Conservation (phyloP, 2,329 filamentous ascomycete genomes). For the Hyphodiscus sp. region DNA sequence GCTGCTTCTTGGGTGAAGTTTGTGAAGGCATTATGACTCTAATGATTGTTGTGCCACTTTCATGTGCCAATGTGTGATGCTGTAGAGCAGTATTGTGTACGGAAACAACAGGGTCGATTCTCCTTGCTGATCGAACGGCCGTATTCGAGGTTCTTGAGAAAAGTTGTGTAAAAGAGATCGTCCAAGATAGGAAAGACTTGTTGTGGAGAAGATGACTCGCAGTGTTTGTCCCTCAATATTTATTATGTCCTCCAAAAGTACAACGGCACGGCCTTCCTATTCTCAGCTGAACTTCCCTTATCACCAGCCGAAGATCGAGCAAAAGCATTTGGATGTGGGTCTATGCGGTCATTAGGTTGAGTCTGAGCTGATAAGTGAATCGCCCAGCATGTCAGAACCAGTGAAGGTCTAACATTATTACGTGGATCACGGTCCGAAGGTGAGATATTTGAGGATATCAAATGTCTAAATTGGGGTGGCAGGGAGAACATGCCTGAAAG, state of each 20-base stretch:
- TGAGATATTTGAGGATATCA: background rate
- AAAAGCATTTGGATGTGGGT: background rate
- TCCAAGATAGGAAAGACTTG: background rate
- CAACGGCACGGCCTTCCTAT: background rate
- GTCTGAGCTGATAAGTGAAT: background rate
- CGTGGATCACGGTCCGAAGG: background rate
- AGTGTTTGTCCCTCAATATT: background rate
- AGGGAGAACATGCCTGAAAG: background rate
- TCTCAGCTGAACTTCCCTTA: background rate
- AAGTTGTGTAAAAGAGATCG: background rate
- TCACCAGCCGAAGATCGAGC: background rate
- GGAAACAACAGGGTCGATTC: background rate
- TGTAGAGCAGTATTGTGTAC: constrained; percentile 5
- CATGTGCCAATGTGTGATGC: constrained; percentile 12
- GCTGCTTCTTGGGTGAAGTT: constrained; percentile 54
- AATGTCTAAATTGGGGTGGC: background rate
- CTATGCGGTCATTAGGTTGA: background rate
- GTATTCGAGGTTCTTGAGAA: background rate
- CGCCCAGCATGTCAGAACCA: constrained; percentile 11
- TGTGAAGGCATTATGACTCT: constrained; percentile 35
- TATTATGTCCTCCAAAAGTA: background rate
- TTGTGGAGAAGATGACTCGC: background rate
- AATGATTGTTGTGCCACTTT: constrained; percentile 2
- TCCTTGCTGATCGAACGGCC: background rate
- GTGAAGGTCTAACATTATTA: constrained; percentile 13